Conservation (phyloP, 179 eudicot genomes). For the Heliamphora pulchella region DNA sequence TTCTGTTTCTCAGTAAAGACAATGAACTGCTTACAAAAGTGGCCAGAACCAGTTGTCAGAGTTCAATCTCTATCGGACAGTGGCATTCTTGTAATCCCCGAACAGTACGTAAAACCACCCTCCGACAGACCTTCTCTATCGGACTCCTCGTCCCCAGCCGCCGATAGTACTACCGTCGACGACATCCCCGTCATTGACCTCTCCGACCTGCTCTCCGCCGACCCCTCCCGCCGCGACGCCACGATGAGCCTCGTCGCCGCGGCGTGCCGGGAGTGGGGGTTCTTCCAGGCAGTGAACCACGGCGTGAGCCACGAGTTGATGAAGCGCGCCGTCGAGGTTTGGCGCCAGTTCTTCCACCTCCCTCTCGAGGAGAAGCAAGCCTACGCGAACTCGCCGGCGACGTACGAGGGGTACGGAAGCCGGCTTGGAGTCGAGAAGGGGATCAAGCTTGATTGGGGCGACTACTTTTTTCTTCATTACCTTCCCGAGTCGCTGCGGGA, state of each 20-base stretch:
- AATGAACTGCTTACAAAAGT: constrained; percentile 43
- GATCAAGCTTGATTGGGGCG: too few species aligned
- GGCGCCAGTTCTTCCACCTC: too few species aligned
- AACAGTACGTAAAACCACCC: constrained; percentile 41
- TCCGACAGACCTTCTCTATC: constrained; percentile 33
- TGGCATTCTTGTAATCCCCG: constrained; percentile 46
- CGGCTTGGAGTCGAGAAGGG: too few species aligned
- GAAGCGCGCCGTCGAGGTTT: too few species aligned
- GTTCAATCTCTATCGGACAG: constrained; percentile 62
- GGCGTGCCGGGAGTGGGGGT: constrained; percentile 47
- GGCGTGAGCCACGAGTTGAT: too few species aligned
- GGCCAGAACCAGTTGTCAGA: constrained; percentile 76
- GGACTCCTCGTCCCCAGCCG: neutral
- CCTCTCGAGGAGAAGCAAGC: too few species aligned
- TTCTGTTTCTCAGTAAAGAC: neutral
- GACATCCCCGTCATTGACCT: constrained; percentile 49
- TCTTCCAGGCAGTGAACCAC: too few species aligned
- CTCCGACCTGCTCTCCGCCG: constrained; percentile 24
- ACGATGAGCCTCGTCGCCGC: constrained; percentile 21
- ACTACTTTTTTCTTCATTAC: too few species aligned
- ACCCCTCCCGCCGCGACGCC: constrained; percentile 4
- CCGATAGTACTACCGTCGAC: too few species aligned
- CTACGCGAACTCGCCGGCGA: too few species aligned
- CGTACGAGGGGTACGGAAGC: too few species aligned
- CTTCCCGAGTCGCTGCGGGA: constrained; percentile 35